These are phyloP conservation scores for Homolaphlyctis polyrhiza DNA, from an alignment of 371 early-diverging fungal species.

Conservation along the genomic window DNA sequence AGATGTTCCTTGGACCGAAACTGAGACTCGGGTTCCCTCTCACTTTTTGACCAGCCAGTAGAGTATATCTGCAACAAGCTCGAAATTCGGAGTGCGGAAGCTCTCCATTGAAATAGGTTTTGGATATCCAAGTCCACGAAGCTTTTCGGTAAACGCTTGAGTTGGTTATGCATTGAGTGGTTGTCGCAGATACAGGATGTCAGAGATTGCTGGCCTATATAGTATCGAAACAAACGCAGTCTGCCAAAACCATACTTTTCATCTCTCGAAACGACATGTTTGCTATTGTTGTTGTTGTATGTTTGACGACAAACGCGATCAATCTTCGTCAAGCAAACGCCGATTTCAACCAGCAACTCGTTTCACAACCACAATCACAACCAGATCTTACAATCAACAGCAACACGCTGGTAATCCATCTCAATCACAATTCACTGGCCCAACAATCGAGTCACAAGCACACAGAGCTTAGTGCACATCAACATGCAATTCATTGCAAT, in stretches of 20 bases:
- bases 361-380: too few relatives aligned
- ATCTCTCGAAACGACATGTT: conserved; percentile 27
- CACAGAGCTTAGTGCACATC: too few relatives aligned
- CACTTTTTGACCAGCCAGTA: conserved; percentile 47
- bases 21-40: background rate
- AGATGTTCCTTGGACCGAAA: background rate
- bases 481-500: too few relatives aligned
- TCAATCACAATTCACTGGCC: too few relatives aligned
- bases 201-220: too few relatives aligned
- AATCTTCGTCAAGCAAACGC: too few relatives aligned
- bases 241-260: conserved; percentile 14
- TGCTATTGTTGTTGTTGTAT: too few relatives aligned
- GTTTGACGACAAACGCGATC: too few relatives aligned
- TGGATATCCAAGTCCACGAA: conserved; percentile 42
- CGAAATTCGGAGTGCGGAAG: conserved; percentile 44
- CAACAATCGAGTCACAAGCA: too few relatives aligned
- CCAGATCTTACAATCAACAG: too few relatives aligned
- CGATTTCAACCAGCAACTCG: too few relatives aligned
- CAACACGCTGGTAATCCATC: too few relatives aligned
- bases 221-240: background rate
- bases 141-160: conserved; percentile 41
- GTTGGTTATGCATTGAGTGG: background rate
- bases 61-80: conserved; percentile 34
- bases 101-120: conserved; percentile 38
- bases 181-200: background rate